Percentiles rank a stretch among this genome's conserved stretches.
phyloP scores from a whole-genome alignment of 768 basidiomycete genomes.

The Nidularia sp. region DNA sequence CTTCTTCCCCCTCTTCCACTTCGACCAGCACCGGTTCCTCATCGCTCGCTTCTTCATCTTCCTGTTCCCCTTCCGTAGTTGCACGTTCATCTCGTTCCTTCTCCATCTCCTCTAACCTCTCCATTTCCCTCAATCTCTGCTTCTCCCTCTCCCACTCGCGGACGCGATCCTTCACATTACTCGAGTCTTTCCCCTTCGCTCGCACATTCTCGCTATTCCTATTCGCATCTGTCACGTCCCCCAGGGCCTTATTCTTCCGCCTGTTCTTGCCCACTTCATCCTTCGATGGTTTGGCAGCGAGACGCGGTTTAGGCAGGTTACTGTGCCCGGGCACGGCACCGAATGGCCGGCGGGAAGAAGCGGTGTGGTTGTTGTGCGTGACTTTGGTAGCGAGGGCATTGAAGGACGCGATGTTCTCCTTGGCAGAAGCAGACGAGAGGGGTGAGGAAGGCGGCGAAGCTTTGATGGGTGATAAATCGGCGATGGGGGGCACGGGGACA shows the following conservation, averaged over 20 bases:
- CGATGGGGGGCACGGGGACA: slow-evolving; percentile 21
- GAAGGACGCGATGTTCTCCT: slow-evolving; percentile 34
- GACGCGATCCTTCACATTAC: slow-evolving; percentile 56
- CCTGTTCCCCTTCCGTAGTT: neutral
- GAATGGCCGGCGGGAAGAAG: neutral
- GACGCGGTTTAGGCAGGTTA: slow-evolving; percentile 1
- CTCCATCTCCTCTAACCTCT: slow-evolving; percentile 53
- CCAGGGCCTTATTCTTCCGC: slow-evolving; percentile 26
- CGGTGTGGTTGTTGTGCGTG: slow-evolving; percentile 6
- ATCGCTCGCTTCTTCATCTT: neutral
- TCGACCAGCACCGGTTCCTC: neutral
- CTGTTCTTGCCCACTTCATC: slow-evolving; percentile 12
- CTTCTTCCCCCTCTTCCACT: neutral
- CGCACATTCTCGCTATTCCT: slow-evolving; percentile 14
- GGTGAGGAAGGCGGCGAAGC: slow-evolving; percentile 46
- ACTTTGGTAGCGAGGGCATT: slow-evolving; percentile 15
- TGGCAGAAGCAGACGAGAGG: slow-evolving; percentile 23
- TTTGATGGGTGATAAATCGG: slow-evolving; percentile 48
- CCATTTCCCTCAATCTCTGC: slow-evolving; percentile 67
- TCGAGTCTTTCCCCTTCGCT: slow-evolving; percentile 32
- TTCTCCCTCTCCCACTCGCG: slow-evolving; percentile 75
- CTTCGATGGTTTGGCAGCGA: slow-evolving; percentile 4
- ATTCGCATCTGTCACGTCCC: slow-evolving; percentile 33
- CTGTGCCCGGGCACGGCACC: slow-evolving; percentile 2
- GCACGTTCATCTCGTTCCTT: slow-evolving; percentile 26